These are phyloP conservation scores for Saprolegnia parasitica DNA, from an alignment of 352 stramenopile genomes.

Conservation along the genomic window DNA sequence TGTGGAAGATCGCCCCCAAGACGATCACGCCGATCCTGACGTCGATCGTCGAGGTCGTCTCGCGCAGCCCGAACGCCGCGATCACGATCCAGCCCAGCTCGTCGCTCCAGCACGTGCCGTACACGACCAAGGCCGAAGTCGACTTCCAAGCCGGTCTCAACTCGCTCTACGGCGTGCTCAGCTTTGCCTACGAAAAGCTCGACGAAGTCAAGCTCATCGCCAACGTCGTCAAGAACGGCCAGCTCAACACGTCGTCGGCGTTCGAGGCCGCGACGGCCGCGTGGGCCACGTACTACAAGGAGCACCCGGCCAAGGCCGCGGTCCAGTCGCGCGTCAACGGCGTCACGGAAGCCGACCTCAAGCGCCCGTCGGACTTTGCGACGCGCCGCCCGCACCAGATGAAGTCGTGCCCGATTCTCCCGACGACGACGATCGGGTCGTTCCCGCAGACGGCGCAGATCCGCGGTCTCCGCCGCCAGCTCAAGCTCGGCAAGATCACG, in stretches of 20 bases:
- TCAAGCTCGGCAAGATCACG: constrained; percentile 77
- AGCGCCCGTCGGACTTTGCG: constrained; percentile 73
- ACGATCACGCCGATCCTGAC: constrained; percentile 47
- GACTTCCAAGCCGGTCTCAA: constrained; percentile 68
- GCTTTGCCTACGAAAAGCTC: constrained; percentile 89
- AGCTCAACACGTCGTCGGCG: constrained; percentile 46
- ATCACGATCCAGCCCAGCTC: constrained; percentile 85
- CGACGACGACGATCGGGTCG: constrained; percentile 92
- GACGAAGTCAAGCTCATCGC: constrained; percentile 81
- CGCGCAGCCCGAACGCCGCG: constrained; percentile 38
- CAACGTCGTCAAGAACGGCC: constrained; percentile 54
- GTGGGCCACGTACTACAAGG: constrained; percentile 73
- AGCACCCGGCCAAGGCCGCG: constrained; percentile 67
- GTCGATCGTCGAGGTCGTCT: constrained; percentile 60
- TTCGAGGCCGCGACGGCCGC: constrained; percentile 57
- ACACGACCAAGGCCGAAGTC: constrained; percentile 73
- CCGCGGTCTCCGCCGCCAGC: constrained; percentile 63
- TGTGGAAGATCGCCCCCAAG: constrained; percentile 86
- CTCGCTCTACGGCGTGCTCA: constrained; percentile 66
- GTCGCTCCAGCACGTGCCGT: constrained; percentile 88
- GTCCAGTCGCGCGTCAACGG: constrained; percentile 55
- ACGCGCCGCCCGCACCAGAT: constrained; percentile 69
- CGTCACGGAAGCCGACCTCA: constrained; percentile 71
- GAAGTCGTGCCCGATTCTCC: constrained; percentile 66
- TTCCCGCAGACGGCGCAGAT: constrained; percentile 92